These are phyloP conservation scores for Vanderwaltozyma tropicalis DNA, from an alignment of 805 yeast species.

Conservation along the genomic window DNA sequence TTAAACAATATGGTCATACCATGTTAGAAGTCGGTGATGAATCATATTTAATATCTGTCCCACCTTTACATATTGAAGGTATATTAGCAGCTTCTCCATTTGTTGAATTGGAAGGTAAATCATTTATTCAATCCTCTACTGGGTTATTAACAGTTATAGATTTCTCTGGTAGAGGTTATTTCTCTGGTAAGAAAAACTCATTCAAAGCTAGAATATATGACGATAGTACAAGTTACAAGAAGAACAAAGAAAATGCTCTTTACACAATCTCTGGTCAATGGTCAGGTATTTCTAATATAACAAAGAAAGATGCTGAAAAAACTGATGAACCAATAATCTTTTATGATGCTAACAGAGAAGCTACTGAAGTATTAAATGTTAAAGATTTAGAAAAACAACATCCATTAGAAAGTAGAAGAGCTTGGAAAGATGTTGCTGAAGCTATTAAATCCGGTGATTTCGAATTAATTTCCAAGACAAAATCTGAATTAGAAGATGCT, in stretches of 20 bases:
- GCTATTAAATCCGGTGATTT: constrained; percentile 74
- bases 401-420: constrained; percentile 74
- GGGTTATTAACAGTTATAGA: constrained; percentile 72
- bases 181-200: constrained; percentile 88
- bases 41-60: constrained; percentile 67
- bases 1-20: constrained; percentile 88
- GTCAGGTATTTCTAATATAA: constrained; percentile 70
- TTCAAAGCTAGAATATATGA: constrained; percentile 75
- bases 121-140: constrained; percentile 73
- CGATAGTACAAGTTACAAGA: constrained; percentile 34
- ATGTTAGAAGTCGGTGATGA: constrained; percentile 57
- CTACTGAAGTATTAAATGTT: constrained; percentile 53
- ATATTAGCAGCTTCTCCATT: constrained; percentile 81
- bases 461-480: constrained; percentile 65
- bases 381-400: constrained; percentile 79
- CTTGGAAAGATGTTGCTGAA: constrained; percentile 87
- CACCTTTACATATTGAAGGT: constrained; percentile 91
- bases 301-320: constrained; percentile 23
- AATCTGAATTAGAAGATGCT: constrained; percentile 69
- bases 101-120: constrained; percentile 83
- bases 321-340: constrained; percentile 31
- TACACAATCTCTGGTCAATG: constrained; percentile 87
- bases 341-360: constrained; percentile 49
- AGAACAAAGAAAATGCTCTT: constrained; percentile 52
- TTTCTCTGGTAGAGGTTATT: constrained; percentile 85